Base-by-base conservation (phyloP, 2,329 filamentous ascomycete species). In the Akanthomyces lecanii region DNA sequence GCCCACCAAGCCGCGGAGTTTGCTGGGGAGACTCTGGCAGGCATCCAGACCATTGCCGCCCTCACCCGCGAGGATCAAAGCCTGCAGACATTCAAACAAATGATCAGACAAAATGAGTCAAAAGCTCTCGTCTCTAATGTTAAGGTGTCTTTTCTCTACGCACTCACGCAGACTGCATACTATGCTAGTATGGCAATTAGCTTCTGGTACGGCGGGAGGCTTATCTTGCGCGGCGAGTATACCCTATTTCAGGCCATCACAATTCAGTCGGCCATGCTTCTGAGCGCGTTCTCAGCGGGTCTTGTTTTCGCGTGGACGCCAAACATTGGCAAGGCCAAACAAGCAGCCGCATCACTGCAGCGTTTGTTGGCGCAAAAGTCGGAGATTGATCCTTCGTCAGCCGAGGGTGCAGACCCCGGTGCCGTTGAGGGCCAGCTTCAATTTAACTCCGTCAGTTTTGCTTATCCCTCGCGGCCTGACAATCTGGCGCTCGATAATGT, bases 191-290 rank as follows among this genome's bases (percentile, higher is more conserved):
- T 61, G 21, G 64, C 59, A 11, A 33, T 65, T 33, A 38, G 61
- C 42, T 65, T 65, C 48, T 65, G 64, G 61, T 65, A 65, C 36
- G 64, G 64, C 38, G 56, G 60, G 10, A 50, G 18, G 36, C 52
- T 65, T 6, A 38, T 55, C 21, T 23, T 63, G 25, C 23, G 47
- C 54, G 23, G 23, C 21, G 53, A 55, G 14, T 55, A 55, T 14
- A 42, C 53, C 5, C 14, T 44, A 44, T 16, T 28, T 2, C 53
- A 55, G 38, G 11, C 18, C 21, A 28, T 55, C 14, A 54, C 36
- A 18, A 44, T 44, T 25, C 40, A 28, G 3, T 44, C 23, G 12
- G 36, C 53, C 1, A 30, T 55, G 12, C 11, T 55, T 30, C 8
- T 44, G 5, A 30, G 53, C 11, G 21, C 53, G 1, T 28, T n/a